Percentiles rank a stretch among this genome's conserved stretches.
Evolutionary conservation across 352 stramenopile species (phyloP).

Genomic region (Globisporangium nagaii): DNA sequence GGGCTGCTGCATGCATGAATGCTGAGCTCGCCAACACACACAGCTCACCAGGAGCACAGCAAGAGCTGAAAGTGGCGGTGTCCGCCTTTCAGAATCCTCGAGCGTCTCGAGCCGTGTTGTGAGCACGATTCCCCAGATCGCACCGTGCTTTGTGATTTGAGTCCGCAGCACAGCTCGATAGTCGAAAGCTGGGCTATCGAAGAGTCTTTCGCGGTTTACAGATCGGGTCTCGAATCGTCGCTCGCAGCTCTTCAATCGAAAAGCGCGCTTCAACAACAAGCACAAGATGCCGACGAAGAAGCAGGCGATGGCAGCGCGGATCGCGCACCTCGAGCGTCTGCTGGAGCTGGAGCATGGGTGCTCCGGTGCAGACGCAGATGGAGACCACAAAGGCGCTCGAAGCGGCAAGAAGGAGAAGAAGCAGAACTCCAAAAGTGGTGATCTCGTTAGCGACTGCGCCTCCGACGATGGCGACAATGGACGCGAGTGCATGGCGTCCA

Average conservation of each 20-base stretch:
- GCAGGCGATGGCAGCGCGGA: slow-evolving; percentile 1
- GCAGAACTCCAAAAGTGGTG: not conserved
- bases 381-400: not conserved
- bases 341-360: not conserved
- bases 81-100: too few species aligned
- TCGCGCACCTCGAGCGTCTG: slow-evolving; percentile 1
- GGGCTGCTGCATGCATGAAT: too few species aligned
- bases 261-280: not conserved
- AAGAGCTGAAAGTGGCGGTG: too few species aligned
- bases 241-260: not conserved
- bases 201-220: too few species aligned
- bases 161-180: too few species aligned
- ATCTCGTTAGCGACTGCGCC: not conserved
- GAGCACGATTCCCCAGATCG: too few species aligned
- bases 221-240: not conserved
- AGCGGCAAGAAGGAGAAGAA: not conserved
- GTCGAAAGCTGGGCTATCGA: too few species aligned
- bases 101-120: too few species aligned
- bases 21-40: too few species aligned
- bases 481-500: slow-evolving; percentile 42
- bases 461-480: slow-evolving; percentile 10
- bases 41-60: too few species aligned
- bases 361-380: not conserved
- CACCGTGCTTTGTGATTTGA: too few species aligned
- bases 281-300: not conserved